phyloP scores from a whole-genome alignment of 148 eudicot species.

The Vaccinium macrocarpon region DNA sequence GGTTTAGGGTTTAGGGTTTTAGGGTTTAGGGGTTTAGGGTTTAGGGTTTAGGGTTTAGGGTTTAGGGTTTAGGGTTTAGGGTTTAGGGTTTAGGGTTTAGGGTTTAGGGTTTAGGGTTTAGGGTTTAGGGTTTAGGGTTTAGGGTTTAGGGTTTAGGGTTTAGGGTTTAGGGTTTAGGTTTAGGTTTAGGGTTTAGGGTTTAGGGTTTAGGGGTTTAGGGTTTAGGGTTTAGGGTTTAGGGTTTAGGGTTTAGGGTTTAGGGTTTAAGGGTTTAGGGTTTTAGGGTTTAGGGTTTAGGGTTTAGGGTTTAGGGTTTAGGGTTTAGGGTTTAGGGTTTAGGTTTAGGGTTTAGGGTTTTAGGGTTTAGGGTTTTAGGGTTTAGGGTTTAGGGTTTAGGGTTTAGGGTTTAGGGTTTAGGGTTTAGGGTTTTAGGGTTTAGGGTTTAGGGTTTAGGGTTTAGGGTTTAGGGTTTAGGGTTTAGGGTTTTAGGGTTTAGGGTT shows the following conservation, averaged over 20 bases:
- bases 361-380: slow-evolving; percentile 10
- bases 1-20: no score
- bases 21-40: slow-evolving; percentile 16
- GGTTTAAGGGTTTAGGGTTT: slow-evolving; percentile 1
- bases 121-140: slow-evolving; percentile 6
- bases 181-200: slow-evolving; percentile 19
- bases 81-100: slow-evolving; percentile 1
- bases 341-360: slow-evolving; percentile 11
- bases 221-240: slow-evolving; percentile 4
- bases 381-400: slow-evolving; percentile 5
- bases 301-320: no score
- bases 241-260: neutral
- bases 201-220: slow-evolving; percentile 15
- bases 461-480: no score
- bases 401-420: neutral
- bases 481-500: no score
- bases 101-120: no score
- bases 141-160: slow-evolving; percentile 19
- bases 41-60: slow-evolving; percentile 21
- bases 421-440: no score
- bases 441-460: no score
- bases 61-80: slow-evolving; percentile 15
- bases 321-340: slow-evolving; percentile 8
- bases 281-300: neutral
- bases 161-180: slow-evolving; percentile 13